Evolutionary conservation across 2,329 filamentous ascomycete genomes (phyloP), one percentile per base, ranked within the genome.

Genomic region (Fusarium setosum): DNA sequence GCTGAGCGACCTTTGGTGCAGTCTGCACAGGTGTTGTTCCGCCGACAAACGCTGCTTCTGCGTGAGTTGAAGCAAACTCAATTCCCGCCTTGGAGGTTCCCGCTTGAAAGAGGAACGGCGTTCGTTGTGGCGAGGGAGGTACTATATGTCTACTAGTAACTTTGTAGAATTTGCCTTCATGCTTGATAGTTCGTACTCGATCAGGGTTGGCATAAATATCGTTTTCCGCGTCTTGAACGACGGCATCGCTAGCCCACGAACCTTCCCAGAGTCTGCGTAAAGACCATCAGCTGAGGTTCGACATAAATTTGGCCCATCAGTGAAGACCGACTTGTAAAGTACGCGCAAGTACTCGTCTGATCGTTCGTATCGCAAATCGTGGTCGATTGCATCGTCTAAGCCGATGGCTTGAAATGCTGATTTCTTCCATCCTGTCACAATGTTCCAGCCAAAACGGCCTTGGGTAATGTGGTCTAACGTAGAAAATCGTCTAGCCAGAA

Each of bases 141-240:
- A 51, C 47, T 1, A 56, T 51, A n/a, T 56, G 47, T 2, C 20
- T 41, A 21, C 51, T 42, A 5, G 44, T 31, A 1, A 45, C 11
- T 18, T 52, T 57, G 73, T 82, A 87, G 72, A 85, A 83, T 68
- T 86, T 85, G 3, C 86, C 86, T 4, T 80, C 69, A 67, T 90
- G 88, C 65, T 88, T 83, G 69, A 90, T 90, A 61, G 86, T 76
- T 8, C 86, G 80, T 1, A 90, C 85, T 1, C 81, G 78, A 84
- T 56, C 37, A 1, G 57, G 56, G 11, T 69, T 52, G 4, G 56
- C 63, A 32, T 64, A 89, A 32, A 86, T 73, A 0, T 83, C 83
- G 5, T 77, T 81, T 37, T 83, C 74, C 5, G 80, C 79, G 67
- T 87, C 81, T 5, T 55, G 20, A 2, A 51, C 11, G 1, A 45